phyloP scores from a whole-genome alignment of 768 basidiomycete genomes.

The Rickenella mellea region DNA sequence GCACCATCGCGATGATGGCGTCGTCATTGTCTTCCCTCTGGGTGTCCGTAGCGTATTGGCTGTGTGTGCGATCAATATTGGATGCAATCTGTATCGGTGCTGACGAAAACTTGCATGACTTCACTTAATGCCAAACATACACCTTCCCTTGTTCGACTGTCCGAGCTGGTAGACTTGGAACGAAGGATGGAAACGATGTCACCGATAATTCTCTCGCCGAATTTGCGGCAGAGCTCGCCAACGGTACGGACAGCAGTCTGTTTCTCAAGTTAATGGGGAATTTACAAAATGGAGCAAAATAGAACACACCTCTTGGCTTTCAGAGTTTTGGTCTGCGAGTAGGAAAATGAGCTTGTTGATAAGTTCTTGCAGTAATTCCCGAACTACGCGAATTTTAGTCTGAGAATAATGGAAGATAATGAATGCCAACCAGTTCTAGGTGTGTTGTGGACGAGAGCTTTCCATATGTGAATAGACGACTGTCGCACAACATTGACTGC shows the following conservation, averaged over 20 bases:
- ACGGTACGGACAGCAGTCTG: constrained; percentile 86
- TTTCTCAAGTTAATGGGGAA: background rate
- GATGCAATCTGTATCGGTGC: background rate
- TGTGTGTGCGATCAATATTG: constrained; percentile 20
- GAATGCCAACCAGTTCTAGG: constrained; percentile 65
- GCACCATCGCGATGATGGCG: constrained; percentile 78
- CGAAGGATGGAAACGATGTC: constrained; percentile 80
- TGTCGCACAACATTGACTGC: constrained; percentile 82
- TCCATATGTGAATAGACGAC: constrained; percentile 94
- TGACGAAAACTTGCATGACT: constrained; percentile 54
- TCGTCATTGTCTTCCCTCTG: constrained; percentile 86
- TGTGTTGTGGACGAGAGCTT: constrained; percentile 91
- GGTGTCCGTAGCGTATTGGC: constrained; percentile 73
- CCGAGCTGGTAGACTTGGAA: constrained; percentile 48
- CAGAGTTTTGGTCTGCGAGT: constrained; percentile 68
- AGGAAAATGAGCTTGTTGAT: constrained; percentile 68
- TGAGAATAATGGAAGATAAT: background rate
- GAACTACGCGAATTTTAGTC: constrained; percentile 35
- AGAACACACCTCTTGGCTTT: constrained; percentile 75
- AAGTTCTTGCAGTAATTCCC: constrained; percentile 85
- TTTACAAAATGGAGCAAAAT: background rate
- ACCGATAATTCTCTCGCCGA: constrained; percentile 82
- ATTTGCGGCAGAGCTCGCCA: constrained; percentile 86
- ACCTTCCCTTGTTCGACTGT: constrained; percentile 65
- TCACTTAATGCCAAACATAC: constrained; percentile 84